These are phyloP conservation scores for Lactarius psammicola DNA, from an alignment of 768 basidiomycete species.

Conservation along the genomic window DNA sequence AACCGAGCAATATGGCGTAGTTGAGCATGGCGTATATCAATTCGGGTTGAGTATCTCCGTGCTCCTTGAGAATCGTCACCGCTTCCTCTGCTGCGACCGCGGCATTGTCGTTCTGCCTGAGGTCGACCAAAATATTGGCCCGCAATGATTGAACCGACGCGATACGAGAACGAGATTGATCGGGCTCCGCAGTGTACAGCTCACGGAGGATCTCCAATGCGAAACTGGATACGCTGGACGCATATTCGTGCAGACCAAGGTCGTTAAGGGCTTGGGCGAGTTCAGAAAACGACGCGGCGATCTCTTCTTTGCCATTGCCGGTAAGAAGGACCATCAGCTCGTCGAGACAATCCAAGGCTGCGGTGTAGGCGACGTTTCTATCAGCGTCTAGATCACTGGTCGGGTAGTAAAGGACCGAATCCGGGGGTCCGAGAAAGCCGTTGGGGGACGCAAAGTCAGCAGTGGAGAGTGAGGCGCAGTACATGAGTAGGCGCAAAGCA, in stretches of 20 bases:
- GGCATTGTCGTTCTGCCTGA: slow-evolving; percentile 6
- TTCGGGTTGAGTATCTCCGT: background rate
- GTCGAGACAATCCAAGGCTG: slow-evolving; percentile 11
- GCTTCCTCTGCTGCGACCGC: slow-evolving; percentile 5
- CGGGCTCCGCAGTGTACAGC: background rate
- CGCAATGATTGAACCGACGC: slow-evolving; percentile 6
- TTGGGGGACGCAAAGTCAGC: slow-evolving; percentile 5
- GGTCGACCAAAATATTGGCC: slow-evolving; percentile 15
- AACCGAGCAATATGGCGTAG: slow-evolving; percentile 3
- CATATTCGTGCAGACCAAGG: slow-evolving; percentile 9
- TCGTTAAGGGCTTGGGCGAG: slow-evolving; percentile 17
- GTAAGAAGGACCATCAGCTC: background rate
- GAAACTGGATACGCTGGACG: slow-evolving; percentile 4
- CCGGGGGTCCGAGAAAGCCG: slow-evolving; percentile 6
- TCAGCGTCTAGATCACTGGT: slow-evolving; percentile 10
- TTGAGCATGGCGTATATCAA: slow-evolving; percentile 7
- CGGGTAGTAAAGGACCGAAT: slow-evolving; percentile 8
- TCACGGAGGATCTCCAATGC: background rate
- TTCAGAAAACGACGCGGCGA: background rate
- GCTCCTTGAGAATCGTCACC: background rate
- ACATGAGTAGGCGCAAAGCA: slow-evolving; percentile 17
- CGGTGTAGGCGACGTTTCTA: background rate
- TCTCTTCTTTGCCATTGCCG: background rate
- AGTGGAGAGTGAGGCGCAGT: slow-evolving; percentile 7
- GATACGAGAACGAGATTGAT: background rate